phyloP scores from a whole-genome alignment of 352 stramenopile species.

The Lagenidium sp. region DNA sequence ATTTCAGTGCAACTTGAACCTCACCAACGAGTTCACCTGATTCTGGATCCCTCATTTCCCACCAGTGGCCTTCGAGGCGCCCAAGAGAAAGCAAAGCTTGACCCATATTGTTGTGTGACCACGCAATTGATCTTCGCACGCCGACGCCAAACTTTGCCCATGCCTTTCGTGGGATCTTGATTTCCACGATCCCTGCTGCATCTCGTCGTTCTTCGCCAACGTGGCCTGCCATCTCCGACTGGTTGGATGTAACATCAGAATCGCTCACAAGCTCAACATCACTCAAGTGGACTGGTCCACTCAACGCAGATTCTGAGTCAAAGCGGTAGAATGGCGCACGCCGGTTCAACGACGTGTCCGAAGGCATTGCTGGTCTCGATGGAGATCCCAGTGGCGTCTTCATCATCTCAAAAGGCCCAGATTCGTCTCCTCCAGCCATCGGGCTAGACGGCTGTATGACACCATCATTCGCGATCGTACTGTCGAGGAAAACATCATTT shows the following conservation, averaged over 20 bases:
- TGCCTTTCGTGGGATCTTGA: constrained; percentile 77
- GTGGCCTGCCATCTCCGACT: constrained; percentile 45
- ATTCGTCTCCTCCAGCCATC: constrained; percentile 31
- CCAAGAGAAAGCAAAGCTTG: constrained; percentile 62
- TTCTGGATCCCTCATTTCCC: constrained; percentile 72
- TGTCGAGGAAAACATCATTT: constrained; percentile 37
- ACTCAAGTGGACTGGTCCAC: constrained; percentile 51
- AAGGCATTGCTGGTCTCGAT: too few species aligned
- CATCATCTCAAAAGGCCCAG: constrained; percentile 63
- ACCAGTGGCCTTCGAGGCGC: constrained; percentile 74
- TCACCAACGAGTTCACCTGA: constrained; percentile 66
- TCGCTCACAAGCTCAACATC: constrained; percentile 53
- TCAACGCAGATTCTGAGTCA: too few species aligned
- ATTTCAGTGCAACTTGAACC: constrained; percentile 79
- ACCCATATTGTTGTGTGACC: constrained; percentile 71
- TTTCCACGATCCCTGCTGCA: constrained; percentile 53
- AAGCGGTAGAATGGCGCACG: too few species aligned
- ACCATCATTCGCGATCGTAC: constrained; percentile 17
- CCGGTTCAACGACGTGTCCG: too few species aligned
- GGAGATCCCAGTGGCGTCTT: constrained; percentile 42
- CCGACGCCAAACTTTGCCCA: constrained; percentile 65
- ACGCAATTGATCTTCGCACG: constrained; percentile 57
- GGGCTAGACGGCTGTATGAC: constrained; percentile 31
- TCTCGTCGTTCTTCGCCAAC: constrained; percentile 15
- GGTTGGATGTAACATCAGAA: constrained; percentile 61